These are phyloP conservation scores for Parachlorella kessleri DNA, from an alignment of 139 green algal species.

Conservation along the genomic window DNA sequence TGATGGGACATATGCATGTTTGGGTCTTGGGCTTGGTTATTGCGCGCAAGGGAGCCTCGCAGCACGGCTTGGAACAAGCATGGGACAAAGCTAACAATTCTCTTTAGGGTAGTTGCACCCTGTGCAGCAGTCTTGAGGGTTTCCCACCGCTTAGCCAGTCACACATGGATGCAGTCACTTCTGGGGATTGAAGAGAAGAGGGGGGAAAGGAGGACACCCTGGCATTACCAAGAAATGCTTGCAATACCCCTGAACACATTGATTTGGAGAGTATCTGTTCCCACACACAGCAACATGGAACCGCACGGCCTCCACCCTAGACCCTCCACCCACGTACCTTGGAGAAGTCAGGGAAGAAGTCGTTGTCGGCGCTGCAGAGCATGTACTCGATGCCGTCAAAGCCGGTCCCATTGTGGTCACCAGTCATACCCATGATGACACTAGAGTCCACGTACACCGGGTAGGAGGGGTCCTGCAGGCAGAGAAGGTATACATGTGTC, in stretches of 20 bases:
- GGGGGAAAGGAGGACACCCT: not conserved
- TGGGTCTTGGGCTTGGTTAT: no score
- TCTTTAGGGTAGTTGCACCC: not conserved
- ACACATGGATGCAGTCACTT: no score
- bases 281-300: no score
- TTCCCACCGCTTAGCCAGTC: no score
- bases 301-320: no score
- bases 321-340: no score
- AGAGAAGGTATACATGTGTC: constrained; percentile 2
- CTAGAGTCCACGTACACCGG: constrained; percentile 98
- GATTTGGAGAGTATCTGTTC: no score
- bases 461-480: constrained; percentile 95
- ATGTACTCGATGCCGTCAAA: constrained; percentile 97
- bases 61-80: no score
- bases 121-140: not conserved
- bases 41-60: no score
- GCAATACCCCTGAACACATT: no score
- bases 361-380: constrained; percentile 90
- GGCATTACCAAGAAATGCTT: not conserved
- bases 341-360: constrained; percentile 97
- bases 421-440: constrained; percentile 99
- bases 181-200: not conserved
- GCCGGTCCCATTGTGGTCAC: constrained; percentile 74
- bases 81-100: no score
- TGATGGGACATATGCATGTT: no score